A percentile compares a stretch with the other conserved stretches of the same genome.
Evolutionary conservation across 768 basidiomycete genomes (phyloP).

Genomic region (Macrocybe gigantea): DNA sequence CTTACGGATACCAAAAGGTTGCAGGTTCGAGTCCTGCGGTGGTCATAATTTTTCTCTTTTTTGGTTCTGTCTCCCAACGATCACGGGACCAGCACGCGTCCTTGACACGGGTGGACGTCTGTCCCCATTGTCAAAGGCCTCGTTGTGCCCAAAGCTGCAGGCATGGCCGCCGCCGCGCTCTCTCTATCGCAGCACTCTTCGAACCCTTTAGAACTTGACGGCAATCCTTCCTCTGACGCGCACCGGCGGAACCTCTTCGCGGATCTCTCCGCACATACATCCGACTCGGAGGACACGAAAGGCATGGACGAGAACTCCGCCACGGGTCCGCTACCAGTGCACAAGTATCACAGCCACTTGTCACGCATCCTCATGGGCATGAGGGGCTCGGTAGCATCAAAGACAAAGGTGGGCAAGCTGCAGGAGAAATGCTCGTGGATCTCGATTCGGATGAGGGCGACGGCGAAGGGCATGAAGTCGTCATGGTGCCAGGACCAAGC

Average conservation of each 20-base stretch:
- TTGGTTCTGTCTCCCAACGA: not conserved
- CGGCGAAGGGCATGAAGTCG: constrained; percentile 25
- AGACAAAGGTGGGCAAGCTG: no score
- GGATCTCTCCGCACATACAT: constrained; percentile 46
- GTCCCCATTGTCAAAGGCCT: not conserved
- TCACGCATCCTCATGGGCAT: no score
- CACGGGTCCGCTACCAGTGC: no score
- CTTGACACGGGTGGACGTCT: constrained; percentile 9
- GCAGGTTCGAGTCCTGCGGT: constrained; percentile 96
- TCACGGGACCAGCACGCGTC: constrained; percentile 9
- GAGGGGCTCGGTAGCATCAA: no score
- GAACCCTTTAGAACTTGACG: constrained; percentile 61
- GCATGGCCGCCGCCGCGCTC: constrained; percentile 26
- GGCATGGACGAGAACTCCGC: constrained; percentile 34
- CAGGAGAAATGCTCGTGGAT: constrained; percentile 26
- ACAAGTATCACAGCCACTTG: no score
- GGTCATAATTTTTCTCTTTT: constrained; percentile 40
- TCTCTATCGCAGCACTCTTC: constrained; percentile 67
- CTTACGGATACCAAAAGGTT: constrained; percentile 79
- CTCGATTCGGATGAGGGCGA: constrained; percentile 46
- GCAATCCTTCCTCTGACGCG: constrained; percentile 41
- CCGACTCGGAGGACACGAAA: constrained; percentile 32
- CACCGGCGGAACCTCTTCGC: constrained; percentile 34
- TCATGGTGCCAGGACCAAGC: no score
- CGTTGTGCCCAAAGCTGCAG: not conserved